Evolutionary conservation across 192 early-diverging fungal genomes (phyloP).

Genomic region (Lunasporangiospora selenospora): DNA sequence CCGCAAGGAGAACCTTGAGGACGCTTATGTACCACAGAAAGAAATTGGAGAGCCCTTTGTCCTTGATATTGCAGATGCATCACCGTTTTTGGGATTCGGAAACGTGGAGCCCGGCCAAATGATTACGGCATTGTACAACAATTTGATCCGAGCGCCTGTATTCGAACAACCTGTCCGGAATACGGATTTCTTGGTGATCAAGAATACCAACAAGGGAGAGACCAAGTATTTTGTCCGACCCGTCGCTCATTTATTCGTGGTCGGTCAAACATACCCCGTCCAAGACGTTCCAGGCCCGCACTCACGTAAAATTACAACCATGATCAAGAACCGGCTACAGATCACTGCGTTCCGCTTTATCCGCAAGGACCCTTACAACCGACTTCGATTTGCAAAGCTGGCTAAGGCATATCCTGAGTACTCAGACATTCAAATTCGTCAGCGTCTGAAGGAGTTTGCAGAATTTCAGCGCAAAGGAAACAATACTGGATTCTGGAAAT

Average conservation of each 20-base stretch:
- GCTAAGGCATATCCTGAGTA: conserved; percentile 86
- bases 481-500: conserved; percentile 91
- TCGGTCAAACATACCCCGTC: conserved; percentile 94
- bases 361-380: conserved; percentile 75
- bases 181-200: conserved; percentile 89
- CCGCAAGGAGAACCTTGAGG: conserved; percentile 85
- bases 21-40: conserved; percentile 73
- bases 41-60: conserved; percentile 87
- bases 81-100: conserved; percentile 95
- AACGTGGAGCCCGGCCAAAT: conserved; percentile 91
- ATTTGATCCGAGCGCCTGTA: conserved; percentile 92
- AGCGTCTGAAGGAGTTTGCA: conserved; percentile 95
- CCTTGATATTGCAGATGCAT: conserved; percentile 87
- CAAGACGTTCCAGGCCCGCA: conserved; percentile 96
- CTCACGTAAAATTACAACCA: conserved; percentile 89
- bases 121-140: conserved; percentile 91
- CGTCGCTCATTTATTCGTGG: conserved; percentile 81
- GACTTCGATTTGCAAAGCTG: conserved; percentile 81
- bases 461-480: conserved; percentile 89
- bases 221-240: conserved; percentile 88
- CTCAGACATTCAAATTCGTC: conserved; percentile 84
- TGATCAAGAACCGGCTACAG: conserved; percentile 86
- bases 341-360: conserved; percentile 90
- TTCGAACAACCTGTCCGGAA: conserved; percentile 74
- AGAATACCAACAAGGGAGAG: conserved; percentile 77